Base-by-base conservation (phyloP, 2,329 filamentous ascomycete genomes). In the Biscogniauxia sp. region DNA sequence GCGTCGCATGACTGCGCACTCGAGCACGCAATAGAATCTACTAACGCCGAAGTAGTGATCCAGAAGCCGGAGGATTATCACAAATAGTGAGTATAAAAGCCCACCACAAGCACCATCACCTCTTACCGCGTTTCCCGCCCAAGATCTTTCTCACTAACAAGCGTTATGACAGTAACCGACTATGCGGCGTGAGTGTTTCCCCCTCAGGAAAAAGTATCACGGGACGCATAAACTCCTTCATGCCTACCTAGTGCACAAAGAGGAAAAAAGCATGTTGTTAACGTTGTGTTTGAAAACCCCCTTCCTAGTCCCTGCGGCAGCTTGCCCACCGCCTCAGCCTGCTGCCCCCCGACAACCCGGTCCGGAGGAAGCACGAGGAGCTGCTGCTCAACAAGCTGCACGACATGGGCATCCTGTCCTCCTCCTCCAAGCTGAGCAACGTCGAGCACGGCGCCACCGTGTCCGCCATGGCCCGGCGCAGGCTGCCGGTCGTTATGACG, bases 381-480 rank as follows among this genome's bases (percentile, higher is more conserved):
- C 84, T 96, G 56, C 82, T 99, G 54, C 85, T 99, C 41, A 89
- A 94, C 74, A 99, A 99, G 79, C 84, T 99, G 56, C 90, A 93
- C 78, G 89, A 94, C 71, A 96, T 98, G 87, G 95, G 94, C 4
- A 84, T 99, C 56, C 79, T 98, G 26, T 86, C 88, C 11, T 86
- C 85, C 28, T 86, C 87, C 7, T 90, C 90, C 7, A 92, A 92
- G 76, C 87, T 93, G 58, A 91, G 89, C 19, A 88, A 90, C 61
- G 91, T 98, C 5, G 96, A 98, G 80, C 86, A 92, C 70, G 89
- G 90, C 70, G 88, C 94, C 37, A 97, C 93, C 0, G 96, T 99
- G 26, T 91, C 89, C 23, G 91, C 93, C 0, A 92, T 99, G 75
- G 94, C 92, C 65, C 82, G 95, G 62, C 80, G 95, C 60, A 80